phyloP scores from a whole-genome alignment of 2,329 filamentous ascomycete genomes.

The Colletotrichum chrysophilum region DNA sequence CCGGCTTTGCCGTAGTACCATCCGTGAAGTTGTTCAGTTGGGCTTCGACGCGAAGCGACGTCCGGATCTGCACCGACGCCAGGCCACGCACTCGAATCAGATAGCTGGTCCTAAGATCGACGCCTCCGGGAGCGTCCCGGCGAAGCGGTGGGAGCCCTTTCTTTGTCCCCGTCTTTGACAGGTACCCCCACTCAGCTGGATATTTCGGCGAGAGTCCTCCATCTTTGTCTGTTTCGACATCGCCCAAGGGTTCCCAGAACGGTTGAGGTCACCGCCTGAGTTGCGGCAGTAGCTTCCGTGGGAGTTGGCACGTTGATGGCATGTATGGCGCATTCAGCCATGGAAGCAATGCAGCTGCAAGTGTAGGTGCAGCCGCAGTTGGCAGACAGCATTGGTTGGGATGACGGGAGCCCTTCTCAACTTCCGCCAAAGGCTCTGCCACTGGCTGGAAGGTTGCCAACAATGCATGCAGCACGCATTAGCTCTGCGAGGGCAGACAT shows the following conservation, averaged over 20 bases:
- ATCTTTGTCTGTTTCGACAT: background rate
- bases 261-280: background rate
- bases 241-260: background rate
- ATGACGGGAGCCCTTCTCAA: background rate
- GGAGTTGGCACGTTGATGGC: background rate
- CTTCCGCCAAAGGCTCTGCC: background rate
- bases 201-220: background rate
- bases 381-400: background rate
- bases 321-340: background rate
- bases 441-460: background rate
- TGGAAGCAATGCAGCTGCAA: background rate
- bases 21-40: background rate
- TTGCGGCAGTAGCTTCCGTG: background rate
- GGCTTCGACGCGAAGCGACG: background rate
- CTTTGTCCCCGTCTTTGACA: background rate
- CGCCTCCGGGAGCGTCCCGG: background rate
- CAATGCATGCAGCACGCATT: constrained; percentile 8
- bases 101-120: background rate
- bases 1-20: background rate
- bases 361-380: background rate
- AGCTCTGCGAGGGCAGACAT: background rate
- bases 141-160: background rate
- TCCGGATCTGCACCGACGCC: background rate
- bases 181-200: background rate
- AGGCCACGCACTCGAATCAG: background rate